Percentiles rank a stretch among this genome's conserved stretches.
These are phyloP conservation scores for Ormosia emarginata DNA, from an alignment of 306 rosid genomes.

Conservation along the genomic window DNA sequence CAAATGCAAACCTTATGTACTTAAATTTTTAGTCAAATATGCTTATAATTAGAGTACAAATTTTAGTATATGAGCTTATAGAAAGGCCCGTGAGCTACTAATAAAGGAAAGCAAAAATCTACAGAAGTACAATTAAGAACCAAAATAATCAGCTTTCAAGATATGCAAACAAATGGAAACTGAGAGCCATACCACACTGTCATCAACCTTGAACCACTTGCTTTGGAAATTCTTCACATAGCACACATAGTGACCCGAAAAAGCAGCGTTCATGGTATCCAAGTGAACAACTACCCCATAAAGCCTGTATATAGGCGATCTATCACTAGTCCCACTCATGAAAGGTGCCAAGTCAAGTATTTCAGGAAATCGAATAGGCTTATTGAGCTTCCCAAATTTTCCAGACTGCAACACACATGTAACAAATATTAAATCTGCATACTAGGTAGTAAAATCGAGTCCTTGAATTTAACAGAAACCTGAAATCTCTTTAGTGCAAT, in stretches of 20 bases:
- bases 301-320: slow-evolving; percentile 67
- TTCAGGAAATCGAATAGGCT: slow-evolving; percentile 77
- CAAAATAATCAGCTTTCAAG: background rate
- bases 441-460: background rate
- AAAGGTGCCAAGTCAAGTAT: slow-evolving; percentile 82
- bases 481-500: slow-evolving; percentile 87
- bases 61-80: background rate
- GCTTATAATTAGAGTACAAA: background rate
- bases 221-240: slow-evolving; percentile 78
- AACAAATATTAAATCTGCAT: background rate
- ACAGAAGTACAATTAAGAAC: background rate
- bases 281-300: slow-evolving; percentile 86
- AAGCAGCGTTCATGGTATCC: slow-evolving; percentile 75
- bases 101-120: background rate
- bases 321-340: slow-evolving; percentile 85
- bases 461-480: slow-evolving; percentile 32
- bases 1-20: background rate
- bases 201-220: slow-evolving; percentile 93
- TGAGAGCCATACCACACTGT: slow-evolving; percentile 62
- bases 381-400: slow-evolving; percentile 87
- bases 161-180: slow-evolving; percentile 13
- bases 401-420: slow-evolving; percentile 58
- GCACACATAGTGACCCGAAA: slow-evolving; percentile 92
- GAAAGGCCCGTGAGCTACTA: background rate
- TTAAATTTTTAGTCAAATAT: background rate